Conservation (phyloP, 2,329 filamentous ascomycete species). For the Paracorniculantispora psalliotae region DNA sequence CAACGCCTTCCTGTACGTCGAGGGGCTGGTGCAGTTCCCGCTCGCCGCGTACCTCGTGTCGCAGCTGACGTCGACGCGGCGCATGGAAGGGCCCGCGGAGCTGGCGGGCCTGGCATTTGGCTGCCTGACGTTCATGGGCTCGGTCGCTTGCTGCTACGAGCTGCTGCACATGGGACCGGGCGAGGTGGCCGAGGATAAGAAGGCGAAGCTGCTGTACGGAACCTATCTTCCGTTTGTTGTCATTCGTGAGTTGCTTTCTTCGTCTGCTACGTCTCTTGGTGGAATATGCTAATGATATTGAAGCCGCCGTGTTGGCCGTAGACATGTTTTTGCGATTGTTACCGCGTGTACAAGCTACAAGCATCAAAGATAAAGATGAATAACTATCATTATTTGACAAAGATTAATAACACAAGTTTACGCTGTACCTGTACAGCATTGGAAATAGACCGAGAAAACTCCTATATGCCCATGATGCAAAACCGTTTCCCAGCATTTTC, state of each 20-base stretch:
- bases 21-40: slow-evolving; percentile 47
- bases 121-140: slow-evolving; percentile 47
- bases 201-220: slow-evolving; percentile 41
- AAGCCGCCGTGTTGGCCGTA: slow-evolving; percentile 45
- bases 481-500: background rate
- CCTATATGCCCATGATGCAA: background rate
- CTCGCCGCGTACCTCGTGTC: slow-evolving; percentile 43
- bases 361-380: slow-evolving; percentile 34
- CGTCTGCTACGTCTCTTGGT: background rate
- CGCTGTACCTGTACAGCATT: background rate
- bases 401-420: background rate
- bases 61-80: slow-evolving; percentile 31
- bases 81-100: slow-evolving; percentile 38
- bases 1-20: slow-evolving; percentile 44
- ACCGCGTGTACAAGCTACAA: slow-evolving; percentile 32
- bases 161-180: slow-evolving; percentile 43
- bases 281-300: background rate
- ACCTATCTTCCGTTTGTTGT: slow-evolving; percentile 48
- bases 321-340: slow-evolving; percentile 53
- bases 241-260: slow-evolving; percentile 42
- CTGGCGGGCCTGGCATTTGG: slow-evolving; percentile 48
- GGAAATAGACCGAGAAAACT: background rate
- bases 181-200: slow-evolving; percentile 39
- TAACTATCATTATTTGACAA: background rate
- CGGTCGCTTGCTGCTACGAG: slow-evolving; percentile 47